Evolutionary conservation across 2,329 filamentous ascomycete genomes (phyloP).

Genomic region (Septoria linicola): DNA sequence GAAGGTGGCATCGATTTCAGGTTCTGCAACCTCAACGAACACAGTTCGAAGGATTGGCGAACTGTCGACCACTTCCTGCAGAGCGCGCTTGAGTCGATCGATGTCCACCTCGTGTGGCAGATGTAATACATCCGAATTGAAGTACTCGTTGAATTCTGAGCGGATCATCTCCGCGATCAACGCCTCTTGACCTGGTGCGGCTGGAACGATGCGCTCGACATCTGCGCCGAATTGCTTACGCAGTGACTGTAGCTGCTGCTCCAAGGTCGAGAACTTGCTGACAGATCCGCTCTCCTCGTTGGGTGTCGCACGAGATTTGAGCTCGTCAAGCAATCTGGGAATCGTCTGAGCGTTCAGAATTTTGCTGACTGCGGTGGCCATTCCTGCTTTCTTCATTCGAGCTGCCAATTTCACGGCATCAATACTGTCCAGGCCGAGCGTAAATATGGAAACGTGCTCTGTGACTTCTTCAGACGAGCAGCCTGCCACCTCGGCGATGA

Average conservation of each 20-base stretch:
- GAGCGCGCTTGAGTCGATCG: conserved; percentile 58
- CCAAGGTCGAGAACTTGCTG: conserved; percentile 18
- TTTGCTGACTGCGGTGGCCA: conserved; percentile 68
- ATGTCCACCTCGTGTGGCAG: conserved; percentile 58
- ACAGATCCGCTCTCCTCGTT: not conserved
- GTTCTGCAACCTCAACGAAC: conserved; percentile 66
- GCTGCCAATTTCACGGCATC: conserved; percentile 83
- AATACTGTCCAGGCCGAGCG: conserved; percentile 87
- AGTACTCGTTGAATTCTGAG: conserved; percentile 74
- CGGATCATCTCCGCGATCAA: conserved; percentile 80
- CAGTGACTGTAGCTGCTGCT: conserved; percentile 18
- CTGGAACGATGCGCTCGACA: conserved; percentile 64
- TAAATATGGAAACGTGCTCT: conserved; percentile 66
- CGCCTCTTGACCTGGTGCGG: conserved; percentile 81
- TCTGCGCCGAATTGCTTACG: conserved; percentile 21
- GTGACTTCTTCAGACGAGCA: conserved; percentile 53
- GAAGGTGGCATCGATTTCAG: conserved; percentile 55
- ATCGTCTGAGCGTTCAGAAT: conserved; percentile 74
- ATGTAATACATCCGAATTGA: conserved; percentile 77
- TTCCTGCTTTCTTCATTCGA: conserved; percentile 60
- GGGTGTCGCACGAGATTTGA: conserved; percentile 7
- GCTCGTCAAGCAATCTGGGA: conserved; percentile 52
- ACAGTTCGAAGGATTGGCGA: conserved; percentile 74
- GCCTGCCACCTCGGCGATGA: conserved; percentile 63
- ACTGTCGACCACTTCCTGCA: conserved; percentile 57